A percentile compares a stretch with the other conserved stretches of the same genome.
Evolutionary conservation across 2,329 filamentous ascomycete species (phyloP).

Genomic region (Hymenoscyphus linearis): DNA sequence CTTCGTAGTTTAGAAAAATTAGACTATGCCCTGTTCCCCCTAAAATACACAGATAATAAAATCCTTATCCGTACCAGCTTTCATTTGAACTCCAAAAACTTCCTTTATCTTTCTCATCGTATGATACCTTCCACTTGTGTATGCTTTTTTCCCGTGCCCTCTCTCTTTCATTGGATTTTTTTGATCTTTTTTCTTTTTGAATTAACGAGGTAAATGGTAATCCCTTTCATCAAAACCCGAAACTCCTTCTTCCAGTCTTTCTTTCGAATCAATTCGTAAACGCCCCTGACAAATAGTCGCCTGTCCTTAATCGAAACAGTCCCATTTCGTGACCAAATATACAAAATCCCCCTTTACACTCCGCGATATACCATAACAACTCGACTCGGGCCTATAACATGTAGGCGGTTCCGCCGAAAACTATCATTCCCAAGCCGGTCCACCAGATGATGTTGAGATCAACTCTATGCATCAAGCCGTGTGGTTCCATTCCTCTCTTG

Average conservation of each 20-base stretch:
- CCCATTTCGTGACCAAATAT: constrained; percentile 14
- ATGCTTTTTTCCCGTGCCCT: not conserved
- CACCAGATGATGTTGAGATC: constrained; percentile 31
- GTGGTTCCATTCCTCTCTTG: constrained; percentile 21
- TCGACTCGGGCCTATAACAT: constrained; percentile 25
- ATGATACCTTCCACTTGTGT: too few relatives aligned
- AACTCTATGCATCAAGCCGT: constrained; percentile 19
- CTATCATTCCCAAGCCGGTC: constrained; percentile 30
- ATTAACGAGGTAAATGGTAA: constrained; percentile 13
- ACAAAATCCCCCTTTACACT: constrained; percentile 11
- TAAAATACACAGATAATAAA: constrained; percentile 8
- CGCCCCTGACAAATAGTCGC: constrained; percentile 14
- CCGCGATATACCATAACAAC: not conserved
- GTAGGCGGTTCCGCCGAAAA: constrained; percentile 33
- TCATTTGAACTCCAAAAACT: not conserved
- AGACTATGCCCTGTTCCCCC: not conserved
- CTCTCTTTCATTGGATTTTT: too few relatives aligned
- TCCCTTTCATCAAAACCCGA: constrained; percentile 2
- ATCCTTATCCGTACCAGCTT: too few relatives aligned
- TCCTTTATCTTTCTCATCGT: too few relatives aligned
- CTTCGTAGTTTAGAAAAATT: constrained; percentile 32
- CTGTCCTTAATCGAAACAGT: constrained; percentile 7
- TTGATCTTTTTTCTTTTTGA: not conserved
- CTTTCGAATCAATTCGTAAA: constrained; percentile 14
- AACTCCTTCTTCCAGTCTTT: constrained; percentile 4